A percentile compares a stretch with the other conserved stretches of the same genome.
Evolutionary conservation across 2,329 filamentous ascomycete genomes (phyloP).

Genomic region (Aciculosporium take): DNA sequence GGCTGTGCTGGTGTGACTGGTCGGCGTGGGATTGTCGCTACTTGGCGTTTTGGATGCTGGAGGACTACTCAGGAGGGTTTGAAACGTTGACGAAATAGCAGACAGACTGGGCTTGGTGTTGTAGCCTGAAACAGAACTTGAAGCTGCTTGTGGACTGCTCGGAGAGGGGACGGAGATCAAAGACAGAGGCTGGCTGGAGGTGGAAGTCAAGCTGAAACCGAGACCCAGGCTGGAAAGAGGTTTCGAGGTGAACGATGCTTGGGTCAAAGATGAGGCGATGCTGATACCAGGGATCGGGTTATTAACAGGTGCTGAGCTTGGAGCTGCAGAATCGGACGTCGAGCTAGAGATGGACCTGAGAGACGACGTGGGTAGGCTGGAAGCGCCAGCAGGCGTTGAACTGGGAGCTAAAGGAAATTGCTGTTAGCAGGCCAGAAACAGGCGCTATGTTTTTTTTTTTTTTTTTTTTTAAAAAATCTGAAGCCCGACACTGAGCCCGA

Average conservation of each 20-base stretch:
- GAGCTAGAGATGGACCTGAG: not conserved
- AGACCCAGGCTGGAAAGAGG: not conserved
- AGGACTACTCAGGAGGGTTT: not conserved
- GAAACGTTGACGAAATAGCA: not conserved
- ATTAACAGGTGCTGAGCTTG: not conserved
- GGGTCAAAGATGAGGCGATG: too few relatives aligned
- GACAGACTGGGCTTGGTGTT: not conserved
- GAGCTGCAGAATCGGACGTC: not conserved
- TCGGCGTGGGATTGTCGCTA: not conserved
- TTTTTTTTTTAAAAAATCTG: too few relatives aligned
- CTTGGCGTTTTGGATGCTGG: not conserved
- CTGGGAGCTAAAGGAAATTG: not conserved
- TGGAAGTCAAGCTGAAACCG: not conserved
- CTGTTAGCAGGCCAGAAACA: not conserved
- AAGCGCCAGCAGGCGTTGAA: not conserved
- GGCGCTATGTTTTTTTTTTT: too few relatives aligned
- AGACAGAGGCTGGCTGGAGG: not conserved
- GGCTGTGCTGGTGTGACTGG: not conserved
- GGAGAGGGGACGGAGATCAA: not conserved
- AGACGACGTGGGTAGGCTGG: not conserved
- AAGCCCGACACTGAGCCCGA: too few relatives aligned
- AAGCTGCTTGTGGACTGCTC: not conserved
- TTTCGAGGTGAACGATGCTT: not conserved
- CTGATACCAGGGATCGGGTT: too few relatives aligned
- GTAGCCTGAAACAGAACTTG: not conserved